These are phyloP conservation scores for Leucosporidium yakuticum DNA, from an alignment of 768 basidiomycete genomes.

Conservation along the genomic window DNA sequence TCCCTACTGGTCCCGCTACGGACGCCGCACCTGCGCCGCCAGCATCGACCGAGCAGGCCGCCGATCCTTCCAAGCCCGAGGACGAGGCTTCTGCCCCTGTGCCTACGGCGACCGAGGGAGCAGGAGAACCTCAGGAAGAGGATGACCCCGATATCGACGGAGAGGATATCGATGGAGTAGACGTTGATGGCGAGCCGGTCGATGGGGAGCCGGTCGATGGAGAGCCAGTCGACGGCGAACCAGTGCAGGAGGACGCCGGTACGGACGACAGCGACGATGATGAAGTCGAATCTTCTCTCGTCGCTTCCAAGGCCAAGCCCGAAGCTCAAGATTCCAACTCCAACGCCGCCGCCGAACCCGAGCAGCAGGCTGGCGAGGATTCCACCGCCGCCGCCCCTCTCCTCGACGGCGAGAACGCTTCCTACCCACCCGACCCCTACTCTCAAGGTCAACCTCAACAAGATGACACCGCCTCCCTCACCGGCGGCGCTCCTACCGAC, in stretches of 20 bases:
- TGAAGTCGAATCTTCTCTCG: not conserved
- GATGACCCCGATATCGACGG: constrained; percentile 4
- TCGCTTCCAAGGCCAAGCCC: not conserved
- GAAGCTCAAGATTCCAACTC: not conserved
- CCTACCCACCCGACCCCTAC: constrained; percentile 6
- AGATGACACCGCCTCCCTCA: constrained; percentile 12
- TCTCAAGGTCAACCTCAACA: not conserved
- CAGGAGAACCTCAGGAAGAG: constrained; percentile 21
- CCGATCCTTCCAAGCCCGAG: constrained; percentile 1
- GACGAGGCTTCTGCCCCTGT: not conserved
- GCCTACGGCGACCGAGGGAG: constrained; percentile 22
- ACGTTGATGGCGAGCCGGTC: constrained; percentile 22
- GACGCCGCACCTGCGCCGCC: constrained; percentile 36
- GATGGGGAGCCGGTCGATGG: not conserved
- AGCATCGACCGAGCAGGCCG: constrained; percentile 42
- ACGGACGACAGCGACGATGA: constrained; percentile 10
- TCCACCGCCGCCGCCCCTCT: not conserved
- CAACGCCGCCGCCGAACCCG: not conserved
- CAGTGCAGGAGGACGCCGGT: not conserved
- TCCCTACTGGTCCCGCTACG: not conserved
- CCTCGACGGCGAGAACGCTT: constrained; percentile 1
- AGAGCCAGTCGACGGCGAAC: not conserved
- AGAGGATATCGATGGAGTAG: constrained; percentile 17
- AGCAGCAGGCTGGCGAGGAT: not conserved
- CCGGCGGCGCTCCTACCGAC: not conserved